Evolutionary conservation across 1,284 basidiomycete species (phyloP), one percentile per base, ranked within the genome.

Genomic region (Pseudozyma tsukubaensis): DNA sequence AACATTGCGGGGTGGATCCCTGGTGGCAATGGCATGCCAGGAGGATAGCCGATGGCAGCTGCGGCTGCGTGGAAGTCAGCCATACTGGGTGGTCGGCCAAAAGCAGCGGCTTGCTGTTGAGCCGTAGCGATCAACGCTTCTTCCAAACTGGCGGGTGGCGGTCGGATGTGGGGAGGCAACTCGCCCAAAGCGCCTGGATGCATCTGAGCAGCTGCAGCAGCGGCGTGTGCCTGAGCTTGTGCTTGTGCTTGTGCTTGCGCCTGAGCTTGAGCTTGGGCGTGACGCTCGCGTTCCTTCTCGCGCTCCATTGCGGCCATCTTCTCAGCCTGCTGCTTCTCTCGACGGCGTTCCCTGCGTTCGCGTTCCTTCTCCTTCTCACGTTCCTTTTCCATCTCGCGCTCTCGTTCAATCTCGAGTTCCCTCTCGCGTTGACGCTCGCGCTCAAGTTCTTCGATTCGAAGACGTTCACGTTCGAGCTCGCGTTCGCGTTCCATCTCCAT

Each of bases 271-370:
- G 62, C 67, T 14, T 71, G 62, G 3, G 66, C 67, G 18, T 64
- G 65, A 35, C 55, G 57, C 47, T 64, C 67, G n/a, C 56, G 49
- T 50, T 72, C 64, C 55, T 59, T 71, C 42, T 68, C 69, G 14
- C 65, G 65, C 44, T 74, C 72, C 32, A 69, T 42, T 0, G 66
- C 72, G 9, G 66, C 66, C 55, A 54, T 39, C 62, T 74, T 74
- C 9, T 74, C 72, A 9, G 72, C 72, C 21, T 74, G 72, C 40
- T 73, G 71, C 56, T 69, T 69, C 56, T 74, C 72, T 8, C 62
- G 45, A 21, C 72, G 62, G 29, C 72, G 66, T 18, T 74, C 72
- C 14, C 61, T 43, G 10, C 61, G 62, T 18, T 74, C 72, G 16
- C 66, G 66, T 35, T 69, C 65, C 54, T 61, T 68, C 18, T 69